Conservation (phyloP, 2,329 filamentous ascomycete genomes). For the Teratosphaeria viscida region DNA sequence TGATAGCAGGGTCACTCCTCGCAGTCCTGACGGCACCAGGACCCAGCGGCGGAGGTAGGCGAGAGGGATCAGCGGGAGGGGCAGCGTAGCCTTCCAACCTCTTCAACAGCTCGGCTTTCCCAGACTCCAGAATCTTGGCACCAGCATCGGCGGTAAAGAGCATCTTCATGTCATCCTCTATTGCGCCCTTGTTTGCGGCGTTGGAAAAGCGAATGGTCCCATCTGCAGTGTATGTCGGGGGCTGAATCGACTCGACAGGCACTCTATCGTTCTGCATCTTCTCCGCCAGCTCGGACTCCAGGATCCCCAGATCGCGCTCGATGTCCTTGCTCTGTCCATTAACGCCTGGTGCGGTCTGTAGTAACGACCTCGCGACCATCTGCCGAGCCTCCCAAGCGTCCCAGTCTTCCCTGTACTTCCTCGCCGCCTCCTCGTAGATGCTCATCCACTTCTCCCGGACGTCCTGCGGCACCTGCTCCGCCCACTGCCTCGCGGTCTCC, state of each 20-base stretch:
- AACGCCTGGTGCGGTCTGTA: background rate
- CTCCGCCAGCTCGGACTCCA: background rate
- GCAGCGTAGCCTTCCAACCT: constrained; percentile 36
- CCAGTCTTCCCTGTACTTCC: constrained; percentile 19
- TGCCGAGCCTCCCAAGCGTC: constrained; percentile 22
- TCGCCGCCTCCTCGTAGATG: constrained; percentile 17
- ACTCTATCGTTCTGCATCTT: background rate
- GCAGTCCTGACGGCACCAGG: background rate
- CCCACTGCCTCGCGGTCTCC: constrained; percentile 20
- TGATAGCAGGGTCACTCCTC: background rate
- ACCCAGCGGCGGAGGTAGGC: background rate
- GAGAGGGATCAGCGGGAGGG: constrained; percentile 1
- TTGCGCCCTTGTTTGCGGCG: constrained; percentile 3
- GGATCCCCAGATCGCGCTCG: background rate
- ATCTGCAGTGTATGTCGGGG: background rate
- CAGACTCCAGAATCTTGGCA: constrained; percentile 38
- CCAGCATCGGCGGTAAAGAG: constrained; percentile 39
- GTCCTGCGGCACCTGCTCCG: constrained; percentile 11
- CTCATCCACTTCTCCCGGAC: constrained; percentile 19
- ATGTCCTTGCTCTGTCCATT: background rate
- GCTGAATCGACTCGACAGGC: background rate
- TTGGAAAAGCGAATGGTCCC: background rate
- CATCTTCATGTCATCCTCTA: constrained; percentile 37
- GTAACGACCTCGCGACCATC: constrained; percentile 9
- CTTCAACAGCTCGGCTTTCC: constrained; percentile 42